These are phyloP conservation scores for Aspergillus hortae DNA, from an alignment of 2,329 filamentous ascomycete genomes.

Conservation along the genomic window DNA sequence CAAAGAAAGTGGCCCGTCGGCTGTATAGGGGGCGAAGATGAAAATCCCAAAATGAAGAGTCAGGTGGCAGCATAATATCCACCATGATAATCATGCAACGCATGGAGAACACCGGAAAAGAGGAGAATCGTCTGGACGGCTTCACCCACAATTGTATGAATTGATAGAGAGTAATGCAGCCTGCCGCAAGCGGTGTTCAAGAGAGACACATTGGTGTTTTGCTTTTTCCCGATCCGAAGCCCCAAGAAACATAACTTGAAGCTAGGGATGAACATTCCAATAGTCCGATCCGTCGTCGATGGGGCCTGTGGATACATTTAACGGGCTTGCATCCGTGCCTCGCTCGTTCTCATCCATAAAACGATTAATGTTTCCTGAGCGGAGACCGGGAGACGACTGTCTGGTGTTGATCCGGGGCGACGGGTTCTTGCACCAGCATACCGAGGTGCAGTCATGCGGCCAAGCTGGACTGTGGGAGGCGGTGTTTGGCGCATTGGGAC, in stretches of 20 bases:
- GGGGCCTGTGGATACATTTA: not conserved
- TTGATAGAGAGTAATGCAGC: constrained; percentile 3
- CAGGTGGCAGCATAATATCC: not conserved
- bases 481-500: no score
- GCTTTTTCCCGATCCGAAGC: constrained; percentile 2
- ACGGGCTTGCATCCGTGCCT: not conserved
- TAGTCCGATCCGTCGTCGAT: constrained; percentile 3
- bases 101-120: not conserved
- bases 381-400: not conserved
- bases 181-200: constrained; percentile 5
- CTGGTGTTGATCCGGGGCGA: not conserved
- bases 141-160: not conserved
- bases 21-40: not conserved
- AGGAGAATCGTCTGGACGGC: not conserved
- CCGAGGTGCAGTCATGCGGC: not conserved
- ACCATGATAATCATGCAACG: not conserved
- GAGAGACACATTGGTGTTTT: not conserved
- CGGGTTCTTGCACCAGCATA: not conserved
- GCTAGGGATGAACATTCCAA: constrained; percentile 7
- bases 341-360: not conserved
- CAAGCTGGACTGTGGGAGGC: not conserved
- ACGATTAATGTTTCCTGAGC: no score
- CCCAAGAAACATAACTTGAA: not conserved
- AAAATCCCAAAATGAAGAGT: not conserved
- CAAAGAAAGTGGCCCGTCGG: constrained; percentile 1